phyloP scores from a whole-genome alignment of 1,284 basidiomycete genomes.

The Waitea zeae region DNA sequence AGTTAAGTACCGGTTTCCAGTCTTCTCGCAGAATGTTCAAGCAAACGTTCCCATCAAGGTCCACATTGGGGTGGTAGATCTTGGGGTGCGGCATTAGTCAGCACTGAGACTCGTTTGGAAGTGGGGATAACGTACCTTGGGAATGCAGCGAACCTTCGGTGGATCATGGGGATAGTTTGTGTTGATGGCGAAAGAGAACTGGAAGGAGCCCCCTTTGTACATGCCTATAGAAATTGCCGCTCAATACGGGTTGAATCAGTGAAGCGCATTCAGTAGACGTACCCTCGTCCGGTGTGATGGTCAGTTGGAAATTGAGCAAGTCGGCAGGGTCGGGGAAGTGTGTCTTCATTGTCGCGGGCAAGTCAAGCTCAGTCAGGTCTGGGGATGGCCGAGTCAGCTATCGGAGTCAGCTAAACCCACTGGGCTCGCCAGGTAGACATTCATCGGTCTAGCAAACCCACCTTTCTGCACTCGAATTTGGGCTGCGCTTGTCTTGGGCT shows the following conservation, averaged over 20 bases:
- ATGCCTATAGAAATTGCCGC: constrained; percentile 46
- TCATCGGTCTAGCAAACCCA: too few species aligned
- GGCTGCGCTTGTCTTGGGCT: constrained; percentile 93
- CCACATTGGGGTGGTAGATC: constrained; percentile 99
- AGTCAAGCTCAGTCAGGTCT: constrained; percentile 96
- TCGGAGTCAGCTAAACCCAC: background rate
- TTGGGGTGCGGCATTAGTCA: too few species aligned
- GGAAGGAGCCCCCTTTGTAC: constrained; percentile 91
- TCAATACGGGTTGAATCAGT: constrained; percentile 4
- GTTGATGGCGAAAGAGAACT: constrained; percentile 92
- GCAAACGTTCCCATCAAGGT: constrained; percentile 94
- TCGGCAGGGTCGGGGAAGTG: constrained; percentile 83
- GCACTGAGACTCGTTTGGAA: background rate
- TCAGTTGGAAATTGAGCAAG: constrained; percentile 91
- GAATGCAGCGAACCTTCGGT: constrained; percentile 95
- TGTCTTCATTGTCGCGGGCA: constrained; percentile 93
- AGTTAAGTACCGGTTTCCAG: constrained; percentile 98
- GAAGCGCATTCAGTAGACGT: constrained; percentile 10
- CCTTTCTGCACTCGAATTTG: constrained; percentile 99
- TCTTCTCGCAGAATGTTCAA: constrained; percentile 97
- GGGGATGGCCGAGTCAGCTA: too few species aligned
- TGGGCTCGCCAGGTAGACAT: too few species aligned
- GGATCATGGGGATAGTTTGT: constrained; percentile 98
- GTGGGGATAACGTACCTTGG: constrained; percentile 46
- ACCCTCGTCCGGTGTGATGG: constrained; percentile 96